Evolutionary conservation across 306 rosid species (phyloP), one percentile per base, ranked within the genome.

Genomic region (Oxytropis ochrocephala): DNA sequence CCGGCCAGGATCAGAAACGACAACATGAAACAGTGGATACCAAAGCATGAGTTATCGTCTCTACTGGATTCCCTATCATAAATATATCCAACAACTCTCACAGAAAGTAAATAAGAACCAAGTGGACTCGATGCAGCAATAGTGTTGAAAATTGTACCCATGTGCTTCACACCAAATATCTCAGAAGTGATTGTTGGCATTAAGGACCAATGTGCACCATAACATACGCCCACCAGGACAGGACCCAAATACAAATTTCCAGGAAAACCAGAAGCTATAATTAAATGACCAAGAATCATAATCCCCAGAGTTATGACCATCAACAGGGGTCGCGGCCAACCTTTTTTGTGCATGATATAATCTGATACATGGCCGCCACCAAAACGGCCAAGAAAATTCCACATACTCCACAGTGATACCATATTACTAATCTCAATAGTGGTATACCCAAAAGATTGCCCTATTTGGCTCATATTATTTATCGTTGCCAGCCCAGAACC

Each of bases 311-410:
- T 88, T 38, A 70, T 48, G 0, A 72, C 78, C 79, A 90, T 88
- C 76, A 90, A 61, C 70, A 83, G 41, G 14, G 97, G 97, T 81
- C 97, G 81, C 0, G 90, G 85, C 89, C 84, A 90, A 13, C 97
- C 91, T 70, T 71, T 75, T 24, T 43, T 72, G 62, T 87, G 97
- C 50, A 94, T 82, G 52, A 94, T 73, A 49, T 75, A 85, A 80
- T 94, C 98, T 0, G 98, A 94, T 33, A 84, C 17, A 53, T 79
- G 90, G 0, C 97, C 97, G 1, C 86, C 97, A 59, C 96, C 98
- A 18, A 93, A 83, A 42, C 98, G 96, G 32, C 98, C 98, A 0
- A 93, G 89, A 74, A 88, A 93, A 55, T 86, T 93, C 98, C 98
- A 90, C 84, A 90, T 86, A 67, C 96, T 90, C 98, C 96, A 93